phyloP scores from a whole-genome alignment of 129 eudicot species.

The Saussurea involucrata region DNA sequence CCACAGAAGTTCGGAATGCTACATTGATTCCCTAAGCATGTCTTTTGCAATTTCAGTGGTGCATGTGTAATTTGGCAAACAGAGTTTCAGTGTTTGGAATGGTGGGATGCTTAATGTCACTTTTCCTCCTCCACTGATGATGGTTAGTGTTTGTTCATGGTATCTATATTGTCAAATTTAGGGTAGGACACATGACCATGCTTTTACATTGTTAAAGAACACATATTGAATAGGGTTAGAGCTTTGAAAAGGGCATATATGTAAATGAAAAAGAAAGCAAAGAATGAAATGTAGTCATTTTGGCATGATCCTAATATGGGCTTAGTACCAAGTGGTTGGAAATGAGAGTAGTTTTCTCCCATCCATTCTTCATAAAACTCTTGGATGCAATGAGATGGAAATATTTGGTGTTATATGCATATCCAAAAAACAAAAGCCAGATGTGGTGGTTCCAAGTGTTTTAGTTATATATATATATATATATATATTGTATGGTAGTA shows the following conservation, averaged over 20 bases:
- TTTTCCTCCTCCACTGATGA: constrained; percentile 10
- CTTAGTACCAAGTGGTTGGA: neutral
- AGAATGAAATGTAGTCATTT: neutral
- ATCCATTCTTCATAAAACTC: neutral
- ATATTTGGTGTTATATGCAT: neutral
- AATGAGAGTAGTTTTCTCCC: neutral
- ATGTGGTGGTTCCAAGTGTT: neutral
- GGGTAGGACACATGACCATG: constrained; percentile 14
- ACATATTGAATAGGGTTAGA: constrained; percentile 7
- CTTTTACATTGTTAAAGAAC: neutral
- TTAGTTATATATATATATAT: too few species aligned
- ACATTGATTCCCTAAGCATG: constrained; percentile 15
- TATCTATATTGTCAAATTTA: neutral
- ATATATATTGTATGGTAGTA: neutral
- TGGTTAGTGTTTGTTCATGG: constrained; percentile 18
- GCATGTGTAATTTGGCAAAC: constrained; percentile 18
- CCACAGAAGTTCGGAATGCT: neutral
- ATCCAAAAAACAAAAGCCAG: neutral
- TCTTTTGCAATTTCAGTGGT: constrained; percentile 1
- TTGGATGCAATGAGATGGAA: neutral
- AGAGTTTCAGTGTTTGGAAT: neutral
- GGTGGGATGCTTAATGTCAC: constrained; percentile 14
- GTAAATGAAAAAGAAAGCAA: constrained; percentile 5
- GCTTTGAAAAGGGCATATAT: neutral
- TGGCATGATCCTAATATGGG: constrained; percentile 3